A percentile compares a stretch with the other conserved stretches of the same genome.
Conservation (phyloP, 192 early-diverging fungal species). For the Coemansia sp. region DNA sequence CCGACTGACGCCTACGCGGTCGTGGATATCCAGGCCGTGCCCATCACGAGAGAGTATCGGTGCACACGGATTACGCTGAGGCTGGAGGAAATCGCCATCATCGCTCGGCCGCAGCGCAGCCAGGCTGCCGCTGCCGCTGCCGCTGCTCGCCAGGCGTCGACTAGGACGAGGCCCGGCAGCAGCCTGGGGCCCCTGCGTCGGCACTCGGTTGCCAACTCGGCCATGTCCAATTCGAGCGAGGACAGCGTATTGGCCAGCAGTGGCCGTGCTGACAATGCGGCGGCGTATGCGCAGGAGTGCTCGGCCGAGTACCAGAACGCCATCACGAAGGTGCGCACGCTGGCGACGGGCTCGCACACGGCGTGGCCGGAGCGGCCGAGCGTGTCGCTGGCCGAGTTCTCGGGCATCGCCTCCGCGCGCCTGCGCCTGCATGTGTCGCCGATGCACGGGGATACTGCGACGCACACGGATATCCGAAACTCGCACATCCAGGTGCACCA, state of each 20-base stretch:
- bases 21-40: conserved; percentile 37
- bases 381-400: conserved; percentile 10
- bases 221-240: conserved; percentile 25
- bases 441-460: background rate
- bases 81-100: conserved; percentile 48
- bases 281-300: background rate
- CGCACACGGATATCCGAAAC: conserved; percentile 35
- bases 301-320: conserved; percentile 29
- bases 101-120: conserved; percentile 33
- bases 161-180: background rate
- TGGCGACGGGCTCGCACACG: conserved; percentile 2
- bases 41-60: conserved; percentile 21
- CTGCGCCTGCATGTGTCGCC: conserved; percentile 14
- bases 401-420: conserved; percentile 20
- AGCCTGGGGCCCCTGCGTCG: background rate
- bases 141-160: background rate
- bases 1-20: conserved; percentile 17
- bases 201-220: conserved; percentile 13
- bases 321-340: conserved; percentile 33
- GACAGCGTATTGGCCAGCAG: conserved; percentile 22
- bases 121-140: background rate
- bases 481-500: conserved; percentile 52
- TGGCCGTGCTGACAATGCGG: background rate
- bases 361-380: conserved; percentile 11
- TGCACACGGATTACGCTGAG: conserved; percentile 18